phyloP scores from a whole-genome alignment of 805 yeast genomes.

The Saccharomycopsis sp. region DNA sequence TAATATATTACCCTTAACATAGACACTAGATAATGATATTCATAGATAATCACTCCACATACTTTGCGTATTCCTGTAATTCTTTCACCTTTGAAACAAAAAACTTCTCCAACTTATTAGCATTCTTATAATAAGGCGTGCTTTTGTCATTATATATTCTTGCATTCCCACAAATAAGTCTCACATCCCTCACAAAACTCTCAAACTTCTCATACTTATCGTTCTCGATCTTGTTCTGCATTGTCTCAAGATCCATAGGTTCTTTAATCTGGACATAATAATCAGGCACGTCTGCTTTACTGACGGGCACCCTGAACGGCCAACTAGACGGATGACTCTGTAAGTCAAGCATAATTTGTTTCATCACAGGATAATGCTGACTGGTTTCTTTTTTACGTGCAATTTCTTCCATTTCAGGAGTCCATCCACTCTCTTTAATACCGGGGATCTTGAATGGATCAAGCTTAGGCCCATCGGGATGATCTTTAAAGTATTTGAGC shows the following conservation, averaged over 20 bases:
- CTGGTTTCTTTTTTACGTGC: slow-evolving; percentile 93
- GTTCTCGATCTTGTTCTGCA: slow-evolving; percentile 89
- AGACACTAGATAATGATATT: neutral
- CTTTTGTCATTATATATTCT: slow-evolving; percentile 88
- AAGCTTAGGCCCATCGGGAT: slow-evolving; percentile 29
- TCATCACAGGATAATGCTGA: slow-evolving; percentile 93
- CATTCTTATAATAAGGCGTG: slow-evolving; percentile 93
- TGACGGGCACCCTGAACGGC: slow-evolving; percentile 95
- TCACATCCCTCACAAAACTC: slow-evolving; percentile 83
- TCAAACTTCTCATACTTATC: slow-evolving; percentile 89
- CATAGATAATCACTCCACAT: slow-evolving; percentile 15
- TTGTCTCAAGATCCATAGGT: slow-evolving; percentile 95
- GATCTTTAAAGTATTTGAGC: slow-evolving; percentile 56
- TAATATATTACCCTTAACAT: neutral
- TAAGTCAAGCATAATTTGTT: slow-evolving; percentile 76
- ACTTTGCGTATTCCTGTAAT: slow-evolving; percentile 66
- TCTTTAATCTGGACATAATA: slow-evolving; percentile 94
- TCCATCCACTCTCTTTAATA: slow-evolving; percentile 91
- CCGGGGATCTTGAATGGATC: slow-evolving; percentile 89
- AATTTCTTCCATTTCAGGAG: slow-evolving; percentile 94
- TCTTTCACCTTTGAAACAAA: slow-evolving; percentile 77
- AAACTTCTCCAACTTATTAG: slow-evolving; percentile 88
- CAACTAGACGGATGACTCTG: slow-evolving; percentile 95
- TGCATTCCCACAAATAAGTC: slow-evolving; percentile 84
- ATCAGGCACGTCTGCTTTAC: slow-evolving; percentile 90